Evolutionary conservation across 164 flowering plant genomes (phyloP), one percentile per base, ranked within the genome.

Genomic region (Vitis rotundifolia): DNA sequence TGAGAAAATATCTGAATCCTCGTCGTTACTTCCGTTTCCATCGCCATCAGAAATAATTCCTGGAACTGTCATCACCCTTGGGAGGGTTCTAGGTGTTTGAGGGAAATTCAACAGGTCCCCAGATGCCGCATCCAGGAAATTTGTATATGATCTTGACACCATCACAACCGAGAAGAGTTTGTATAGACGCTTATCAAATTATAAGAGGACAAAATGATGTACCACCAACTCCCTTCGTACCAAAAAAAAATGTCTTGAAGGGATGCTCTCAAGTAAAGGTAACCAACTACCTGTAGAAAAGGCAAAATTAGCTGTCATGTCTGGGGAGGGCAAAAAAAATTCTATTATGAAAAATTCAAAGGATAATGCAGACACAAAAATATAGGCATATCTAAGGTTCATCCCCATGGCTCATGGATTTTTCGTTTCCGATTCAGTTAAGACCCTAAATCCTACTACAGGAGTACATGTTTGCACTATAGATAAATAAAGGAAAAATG

Each of bases 131-230:
- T 81, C 84, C 28, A 76, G 51, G 63, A 81, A 63, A 60, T 50
- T 78, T 15, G 68, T 63, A 70, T 74, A 78, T 48, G 82, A 76
- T 58, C 82, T 74, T 50, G 80, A 76, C 48, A 81, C 22, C 84
- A 81, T 81, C 63, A 54, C 56, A 60, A 51, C 62, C 9, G 2
- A 31, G 11, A 68, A 28, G 48, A 3, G 11, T 22, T 61, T 19
- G 11, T 16, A 11, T 26, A 11, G 11, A 48, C 37, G 14, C 8
- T 13, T 56, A 5, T 49, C 47, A 26, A 63, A 22, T 48, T 55
- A 13, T 31, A 63, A 22, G 10, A n/a, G 37, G 37, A 9, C 47
- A 71, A 50, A 49, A 26, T 11, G 12, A 49, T 9, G 51, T 11
- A 69, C 18, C 11, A 67, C 48, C 13, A 52, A 64, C 58, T 51